A percentile compares a stretch with the other conserved stretches of the same genome.
phyloP scores from a whole-genome alignment of 768 basidiomycete genomes.

The Termitomyces sp. region DNA sequence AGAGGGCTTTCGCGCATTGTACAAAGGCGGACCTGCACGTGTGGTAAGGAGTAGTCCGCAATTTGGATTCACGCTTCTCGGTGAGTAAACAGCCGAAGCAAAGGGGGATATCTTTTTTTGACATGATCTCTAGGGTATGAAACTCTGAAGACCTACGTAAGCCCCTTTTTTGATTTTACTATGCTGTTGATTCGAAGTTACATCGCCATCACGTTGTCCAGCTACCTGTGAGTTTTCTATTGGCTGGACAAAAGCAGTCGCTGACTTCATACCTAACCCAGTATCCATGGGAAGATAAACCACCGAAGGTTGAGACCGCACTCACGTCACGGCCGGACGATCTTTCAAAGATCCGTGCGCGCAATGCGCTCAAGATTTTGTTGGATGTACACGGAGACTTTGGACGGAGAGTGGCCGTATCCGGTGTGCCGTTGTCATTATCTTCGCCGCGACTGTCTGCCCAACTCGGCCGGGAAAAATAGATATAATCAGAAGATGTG shows the following conservation, averaged over 20 bases:
- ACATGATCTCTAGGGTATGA: conserved; percentile 31
- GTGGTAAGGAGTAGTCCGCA: conserved; percentile 86
- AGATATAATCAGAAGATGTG: conserved; percentile 10
- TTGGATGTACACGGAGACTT: conserved; percentile 90
- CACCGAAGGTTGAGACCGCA: conserved; percentile 61
- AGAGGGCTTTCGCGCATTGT: conserved; percentile 85
- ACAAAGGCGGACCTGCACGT: conserved; percentile 89
- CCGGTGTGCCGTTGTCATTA: conserved; percentile 33
- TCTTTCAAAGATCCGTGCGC: conserved; percentile 81
- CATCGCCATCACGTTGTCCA: conserved; percentile 20
- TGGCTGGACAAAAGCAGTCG: conserved; percentile 13
- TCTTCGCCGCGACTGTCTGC: conserved; percentile 34
- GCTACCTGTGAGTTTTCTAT: conserved; percentile 40
- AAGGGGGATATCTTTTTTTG: conserved; percentile 4
- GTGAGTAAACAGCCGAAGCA: conserved; percentile 16
- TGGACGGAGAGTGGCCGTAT: conserved; percentile 50
- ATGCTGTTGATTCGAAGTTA: not conserved
- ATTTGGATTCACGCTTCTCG: conserved; percentile 91
- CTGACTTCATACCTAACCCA: conserved; percentile 25
- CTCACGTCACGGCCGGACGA: conserved; percentile 74
- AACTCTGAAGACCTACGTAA: conserved; percentile 39
- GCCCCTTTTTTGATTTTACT: conserved; percentile 15
- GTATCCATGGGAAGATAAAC: conserved; percentile 80
- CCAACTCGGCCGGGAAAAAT: conserved; percentile 15
- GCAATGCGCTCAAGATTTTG: conserved; percentile 91